Base-by-base conservation (phyloP, 192 early-diverging fungal species). In the Coemansia sp. region DNA sequence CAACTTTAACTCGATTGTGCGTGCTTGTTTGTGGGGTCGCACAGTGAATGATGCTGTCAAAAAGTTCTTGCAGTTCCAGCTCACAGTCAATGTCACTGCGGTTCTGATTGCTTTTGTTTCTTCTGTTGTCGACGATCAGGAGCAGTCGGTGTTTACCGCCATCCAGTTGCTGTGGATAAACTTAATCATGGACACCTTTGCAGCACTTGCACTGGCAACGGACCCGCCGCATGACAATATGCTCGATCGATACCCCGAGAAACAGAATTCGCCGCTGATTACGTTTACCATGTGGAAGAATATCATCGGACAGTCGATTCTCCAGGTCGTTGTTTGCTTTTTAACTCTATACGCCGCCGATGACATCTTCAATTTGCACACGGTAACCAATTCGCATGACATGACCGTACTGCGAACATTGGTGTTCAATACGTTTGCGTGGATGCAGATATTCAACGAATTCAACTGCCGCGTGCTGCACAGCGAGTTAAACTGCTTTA, bases 171-270 rank as follows among this genome's bases (percentile, higher is more conserved):
- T 99, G 56, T 99, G 96, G 96, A 93, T 99, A 51, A 99, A 99
- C 78, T 82, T 99, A 66, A 98, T 99, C 45, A 99, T 99, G 98
- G 96, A 99, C 84, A 95, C 95, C 1, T 86, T 99, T 72, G 98
- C 98, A 2, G 95, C 98, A 16, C 87, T 99, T 23, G 98, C 96
- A 0, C 86, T 98, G 37, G 96, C 97, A 4, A 97, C 97, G 16
- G 98, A 99, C 66, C 89, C 91, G 48, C 96, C 98, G 1, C 91
- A 89, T 1, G 70, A 72, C 5, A 91, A 90, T n/a, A 71, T 99
- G 26, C 85, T 99, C 29, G 82, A 95, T 33, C 88, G 96, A 58
- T 86, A 87, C 13, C 96, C 98, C 15, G 90, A 96, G 59, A 84
- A 89, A 59, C 84, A 87, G 30, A 84, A 78, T n/a, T 90, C 93